These are phyloP conservation scores for Penicillium nordicum DNA, from an alignment of 2,329 filamentous ascomycete species.

Conservation along the genomic window DNA sequence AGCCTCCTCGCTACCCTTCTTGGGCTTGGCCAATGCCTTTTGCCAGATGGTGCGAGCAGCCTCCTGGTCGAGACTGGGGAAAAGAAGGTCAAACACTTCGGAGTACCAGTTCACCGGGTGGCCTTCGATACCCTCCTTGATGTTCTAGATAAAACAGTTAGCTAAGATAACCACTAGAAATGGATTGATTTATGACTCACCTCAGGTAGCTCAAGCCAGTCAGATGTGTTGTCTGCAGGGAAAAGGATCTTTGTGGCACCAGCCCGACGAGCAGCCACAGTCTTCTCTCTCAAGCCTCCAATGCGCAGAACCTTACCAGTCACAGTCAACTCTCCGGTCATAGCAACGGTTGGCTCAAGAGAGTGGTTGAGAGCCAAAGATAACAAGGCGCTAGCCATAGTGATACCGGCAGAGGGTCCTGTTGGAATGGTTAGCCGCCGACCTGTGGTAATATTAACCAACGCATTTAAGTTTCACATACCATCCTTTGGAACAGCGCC, in stretches of 20 bases:
- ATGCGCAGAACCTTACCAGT: constrained; percentile 96
- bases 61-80: constrained; percentile 72
- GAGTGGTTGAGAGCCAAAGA: constrained; percentile 76
- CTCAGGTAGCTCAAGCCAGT: constrained; percentile 96
- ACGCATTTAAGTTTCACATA: constrained; percentile 26
- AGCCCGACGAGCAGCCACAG: constrained; percentile 85
- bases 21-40: constrained; percentile 56
- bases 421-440: constrained; percentile 11
- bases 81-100: constrained; percentile 89
- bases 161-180: constrained; percentile 9
- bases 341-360: constrained; percentile 82
- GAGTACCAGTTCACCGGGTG: constrained; percentile 89
- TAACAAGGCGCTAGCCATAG: constrained; percentile 92
- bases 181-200: constrained; percentile 55
- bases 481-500: constrained; percentile 93
- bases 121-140: constrained; percentile 93
- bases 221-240: constrained; percentile 89
- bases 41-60: constrained; percentile 72
- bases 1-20: constrained; percentile 39
- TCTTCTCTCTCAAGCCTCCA: constrained; percentile 93
- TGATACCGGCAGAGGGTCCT: constrained; percentile 85
- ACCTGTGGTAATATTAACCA: background rate
- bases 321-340: constrained; percentile 96
- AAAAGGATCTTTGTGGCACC: constrained; percentile 94
- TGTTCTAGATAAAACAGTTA: constrained; percentile 64